Conservation (phyloP, 139 green algal genomes). For the Mychonastes homosphaera region DNA sequence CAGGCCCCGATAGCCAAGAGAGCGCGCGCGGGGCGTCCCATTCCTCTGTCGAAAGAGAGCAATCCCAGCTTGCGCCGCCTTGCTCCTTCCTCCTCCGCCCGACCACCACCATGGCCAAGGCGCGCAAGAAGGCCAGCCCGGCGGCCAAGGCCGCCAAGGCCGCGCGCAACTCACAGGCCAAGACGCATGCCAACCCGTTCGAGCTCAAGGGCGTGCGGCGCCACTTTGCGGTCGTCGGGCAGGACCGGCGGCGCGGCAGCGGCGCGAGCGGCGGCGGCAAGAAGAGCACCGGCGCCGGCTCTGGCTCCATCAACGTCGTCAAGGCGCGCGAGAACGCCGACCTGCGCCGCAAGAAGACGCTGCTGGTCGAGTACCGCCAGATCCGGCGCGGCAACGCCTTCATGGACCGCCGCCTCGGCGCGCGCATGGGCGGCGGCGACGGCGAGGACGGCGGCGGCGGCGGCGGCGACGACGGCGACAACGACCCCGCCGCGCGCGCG, state of each 20-base stretch:
- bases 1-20: too few species aligned
- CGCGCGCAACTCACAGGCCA: too few species aligned
- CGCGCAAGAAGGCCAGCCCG: background rate
- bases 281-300: too few species aligned
- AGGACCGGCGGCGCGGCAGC: constrained; percentile 11
- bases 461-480: background rate
- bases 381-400: constrained; percentile 83
- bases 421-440: too few species aligned
- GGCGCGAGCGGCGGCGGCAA: constrained; percentile 16
- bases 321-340: constrained; percentile 30
- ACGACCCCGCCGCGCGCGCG: too few species aligned
- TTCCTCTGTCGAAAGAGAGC: too few species aligned
- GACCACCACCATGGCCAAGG: too few species aligned
- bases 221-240: constrained; percentile 40
- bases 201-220: constrained; percentile 31
- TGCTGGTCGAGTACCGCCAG: constrained; percentile 86
- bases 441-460: background rate
- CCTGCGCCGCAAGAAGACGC: constrained; percentile 68
- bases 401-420: constrained; percentile 88
- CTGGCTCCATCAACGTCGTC: too few species aligned
- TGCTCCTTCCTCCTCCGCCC: too few species aligned
- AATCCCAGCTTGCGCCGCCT: too few species aligned
- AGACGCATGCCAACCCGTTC: constrained; percentile 52
- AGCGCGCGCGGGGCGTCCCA: too few species aligned
- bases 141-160: constrained; percentile 7